A percentile compares a stretch with the other conserved stretches of the same genome.
phyloP scores from a whole-genome alignment of 163 green algal genomes.

The Scenedesmus sp. region DNA sequence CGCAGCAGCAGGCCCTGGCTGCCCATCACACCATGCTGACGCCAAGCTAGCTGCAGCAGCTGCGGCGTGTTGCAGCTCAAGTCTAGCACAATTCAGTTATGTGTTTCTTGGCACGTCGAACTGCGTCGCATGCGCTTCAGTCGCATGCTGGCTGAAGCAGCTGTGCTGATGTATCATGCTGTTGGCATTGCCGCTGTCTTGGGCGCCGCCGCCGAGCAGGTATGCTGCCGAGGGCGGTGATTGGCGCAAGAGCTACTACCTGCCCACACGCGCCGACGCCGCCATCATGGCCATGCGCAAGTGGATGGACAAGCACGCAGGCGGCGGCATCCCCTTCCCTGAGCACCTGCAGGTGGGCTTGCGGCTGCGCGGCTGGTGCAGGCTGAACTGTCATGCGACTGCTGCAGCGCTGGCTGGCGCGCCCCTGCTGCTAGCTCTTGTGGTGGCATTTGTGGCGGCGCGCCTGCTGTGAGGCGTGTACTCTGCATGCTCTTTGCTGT shows the following conservation, averaged over 20 bases:
- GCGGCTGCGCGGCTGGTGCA: not conserved
- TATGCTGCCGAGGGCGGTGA: slow-evolving; percentile 27
- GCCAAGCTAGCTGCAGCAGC: not conserved
- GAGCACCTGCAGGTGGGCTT: slow-evolving; percentile 36
- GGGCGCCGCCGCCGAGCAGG: too few relatives aligned
- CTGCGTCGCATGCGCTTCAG: too few relatives aligned
- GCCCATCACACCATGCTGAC: not conserved
- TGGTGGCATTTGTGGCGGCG: too few relatives aligned
- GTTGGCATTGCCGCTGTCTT: not conserved
- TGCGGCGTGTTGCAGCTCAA: not conserved
- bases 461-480: too few relatives aligned
- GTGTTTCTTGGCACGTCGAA: too few relatives aligned
- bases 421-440: too few relatives aligned
- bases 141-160: too few relatives aligned
- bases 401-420: too few relatives aligned
- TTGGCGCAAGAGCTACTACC: slow-evolving; percentile 44
- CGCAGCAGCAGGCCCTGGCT: not conserved
- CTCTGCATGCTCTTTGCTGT: too few relatives aligned
- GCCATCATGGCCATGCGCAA: slow-evolving; percentile 38
- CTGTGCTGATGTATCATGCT: not conserved
- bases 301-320: slow-evolving; percentile 49
- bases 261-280: slow-evolving; percentile 32
- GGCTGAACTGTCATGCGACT: not conserved
- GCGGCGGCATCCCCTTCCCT: slow-evolving; percentile 36
- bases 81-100: too few relatives aligned